Base-by-base conservation (phyloP, 1,284 basidiomycete species). In the Moesziomyces parantarcticus region DNA sequence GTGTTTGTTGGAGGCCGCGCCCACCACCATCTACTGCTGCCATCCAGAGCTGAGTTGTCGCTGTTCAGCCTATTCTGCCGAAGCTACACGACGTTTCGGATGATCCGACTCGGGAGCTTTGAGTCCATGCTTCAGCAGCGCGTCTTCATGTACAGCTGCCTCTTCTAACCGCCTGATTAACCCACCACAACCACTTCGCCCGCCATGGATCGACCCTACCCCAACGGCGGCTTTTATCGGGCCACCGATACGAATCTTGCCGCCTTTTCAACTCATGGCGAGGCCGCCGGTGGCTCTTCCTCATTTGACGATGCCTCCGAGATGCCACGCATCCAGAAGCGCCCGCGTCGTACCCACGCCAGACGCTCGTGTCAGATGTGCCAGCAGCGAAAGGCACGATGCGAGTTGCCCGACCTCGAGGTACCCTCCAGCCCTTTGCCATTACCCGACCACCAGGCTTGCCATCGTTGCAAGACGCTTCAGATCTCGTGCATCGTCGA, bases 361-460 rank as follows among this genome's bases (percentile, higher is more conserved):
- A 58, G 68, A n/a, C 68, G 68, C 29, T 71, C 68, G 0, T 71
- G 68, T 22, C 54, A 58, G 47, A 71, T 71, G 68, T 71, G 68
- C 39, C 68, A 71, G 36, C 68, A 71, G 54, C 68, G 68, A 41
- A 71, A 71, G 36, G 68, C 68, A 14, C 57, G 68, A 36, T 71
- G 68, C 58, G 67, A 70, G 36, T 47, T 70, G 8, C 67, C 67
- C 16, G 61, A 70, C 22, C 67, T 70, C 46, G 57, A 64, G 1
- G 61, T 70, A 3, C 67, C 67, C 11, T 65, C 67, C 16, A 50
- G 67, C 21, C 46, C 67, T 18, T 10, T 64, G 6, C 67, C 67
- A 0, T 57, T 70, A n/a, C 61, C 67, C 5, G 58, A 64, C 21
- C 60, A 64, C 22, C 67, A 69, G 25, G 45, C 60, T 3, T 69